Conservation (phyloP, 176 grass and related monocot genomes). For the Carex scoparia region DNA sequence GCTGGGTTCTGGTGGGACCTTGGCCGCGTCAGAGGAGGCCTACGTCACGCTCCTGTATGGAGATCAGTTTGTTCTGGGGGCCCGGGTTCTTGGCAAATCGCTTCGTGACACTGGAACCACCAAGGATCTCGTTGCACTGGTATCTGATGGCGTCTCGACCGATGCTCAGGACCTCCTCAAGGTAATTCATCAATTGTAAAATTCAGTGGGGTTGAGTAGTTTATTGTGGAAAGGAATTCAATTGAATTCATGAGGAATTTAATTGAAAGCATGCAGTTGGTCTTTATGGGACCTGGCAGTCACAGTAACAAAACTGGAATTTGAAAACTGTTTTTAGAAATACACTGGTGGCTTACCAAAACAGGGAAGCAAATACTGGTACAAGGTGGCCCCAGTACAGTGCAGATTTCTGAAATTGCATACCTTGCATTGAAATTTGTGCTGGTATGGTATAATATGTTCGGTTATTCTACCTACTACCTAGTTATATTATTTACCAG, state of each 20-base stretch:
- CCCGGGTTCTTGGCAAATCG: conserved; percentile 86
- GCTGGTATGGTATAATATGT: neutral
- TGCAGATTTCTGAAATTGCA: neutral
- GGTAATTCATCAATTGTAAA: conserved; percentile 15
- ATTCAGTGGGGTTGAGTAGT: neutral
- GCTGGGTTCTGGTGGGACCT: neutral
- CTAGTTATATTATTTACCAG: neutral
- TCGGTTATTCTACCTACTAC: neutral
- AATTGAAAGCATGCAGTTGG: neutral
- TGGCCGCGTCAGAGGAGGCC: conserved; percentile 55
- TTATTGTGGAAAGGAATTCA: neutral
- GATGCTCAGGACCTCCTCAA: conserved; percentile 59
- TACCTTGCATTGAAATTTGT: neutral
- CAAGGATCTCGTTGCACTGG: conserved; percentile 80
- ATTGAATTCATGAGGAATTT: neutral
- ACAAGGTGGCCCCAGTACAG: neutral
- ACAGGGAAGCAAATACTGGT: neutral
- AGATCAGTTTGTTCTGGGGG: conserved; percentile 88
- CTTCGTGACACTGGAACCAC: conserved; percentile 61
- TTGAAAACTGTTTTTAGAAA: neutral
- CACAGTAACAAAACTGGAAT: neutral
- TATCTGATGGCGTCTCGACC: conserved; percentile 86
- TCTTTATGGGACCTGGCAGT: neutral
- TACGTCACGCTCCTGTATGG: conserved; percentile 92
- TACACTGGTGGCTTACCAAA: neutral